Evolutionary conservation across 257 asterid genomes (phyloP), one percentile per base, ranked within the genome.

Genomic region (Gynochthodes officinalis): DNA sequence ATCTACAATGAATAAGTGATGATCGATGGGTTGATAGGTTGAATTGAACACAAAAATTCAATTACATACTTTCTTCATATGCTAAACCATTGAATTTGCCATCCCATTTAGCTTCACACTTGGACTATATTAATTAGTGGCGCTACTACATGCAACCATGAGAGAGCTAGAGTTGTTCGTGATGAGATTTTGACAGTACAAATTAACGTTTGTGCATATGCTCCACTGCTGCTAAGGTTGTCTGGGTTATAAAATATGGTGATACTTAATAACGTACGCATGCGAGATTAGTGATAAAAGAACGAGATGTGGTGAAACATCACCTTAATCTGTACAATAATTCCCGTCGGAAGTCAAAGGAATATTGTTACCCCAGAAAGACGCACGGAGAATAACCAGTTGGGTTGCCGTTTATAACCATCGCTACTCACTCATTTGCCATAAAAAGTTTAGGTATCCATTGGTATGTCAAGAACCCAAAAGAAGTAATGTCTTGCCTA

Each of bases 291-390:
- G 63, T 27, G 16, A 58, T 18, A 66, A 28, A 43, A 44, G 40
- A 43, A 66, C 40, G 28, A 7, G 59, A 43, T 16, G 37, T 25
- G 37, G 39, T 14, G 57, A 44, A 43, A 43, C 40, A 43, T 16
- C 14, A 46, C 59, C 58, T 30, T 67, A 67, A 67, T 46, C 49
- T 67, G 42, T 48, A 49, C 71, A 67, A 67, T 67, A 15, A 67
- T 67, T 67, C 40, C 42, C 44, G 71, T 44, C 55, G 28, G 37
- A 46, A 66, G 27, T 44, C 57, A 18, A 23, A 67, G 59, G 58
- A 67, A 28, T 67, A 43, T 67, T n/a, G n/a, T n/a, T 32, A 42
- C n/a, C 55, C 3, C 2, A 11, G 12, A n/a, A n/a, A n/a, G n/a
- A n/a, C n/a, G n/a, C n/a, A n/a, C n/a, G n/a, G n/a, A n/a, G n/a